phyloP scores from a whole-genome alignment of 2,329 filamentous ascomycete species.

The Leptodontidium sp. region DNA sequence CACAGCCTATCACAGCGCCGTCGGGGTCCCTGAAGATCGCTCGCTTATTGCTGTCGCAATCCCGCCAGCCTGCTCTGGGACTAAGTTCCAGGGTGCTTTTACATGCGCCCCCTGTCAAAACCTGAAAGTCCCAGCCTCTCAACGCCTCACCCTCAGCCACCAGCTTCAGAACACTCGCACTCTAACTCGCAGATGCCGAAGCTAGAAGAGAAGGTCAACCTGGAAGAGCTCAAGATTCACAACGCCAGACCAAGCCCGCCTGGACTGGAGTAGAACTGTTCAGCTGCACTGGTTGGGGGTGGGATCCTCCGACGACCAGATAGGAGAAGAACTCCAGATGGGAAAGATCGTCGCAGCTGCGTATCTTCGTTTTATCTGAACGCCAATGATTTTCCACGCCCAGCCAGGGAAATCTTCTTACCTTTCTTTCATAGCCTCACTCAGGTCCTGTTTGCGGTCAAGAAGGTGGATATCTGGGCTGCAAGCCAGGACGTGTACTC shows the following conservation, averaged over 20 bases:
- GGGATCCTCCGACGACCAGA: conserved; percentile 1
- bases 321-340: conserved; percentile 1
- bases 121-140: conserved; percentile 4
- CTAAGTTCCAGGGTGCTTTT: not conserved
- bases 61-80: not conserved
- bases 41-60: conserved; percentile 7
- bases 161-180: not conserved
- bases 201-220: not conserved
- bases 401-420: not conserved
- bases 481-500: not conserved
- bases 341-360: conserved; percentile 1
- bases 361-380: not conserved
- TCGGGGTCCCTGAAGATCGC: conserved; percentile 24
- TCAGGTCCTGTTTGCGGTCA: conserved; percentile 11
- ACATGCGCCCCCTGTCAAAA: not conserved
- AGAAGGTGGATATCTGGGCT: not conserved
- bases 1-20: conserved; percentile 16
- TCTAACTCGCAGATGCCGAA: not conserved
- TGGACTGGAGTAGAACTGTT: not conserved
- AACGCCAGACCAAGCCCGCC: not conserved
- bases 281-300: not conserved
- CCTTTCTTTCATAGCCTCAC: not conserved
- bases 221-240: not conserved
- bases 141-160: conserved; percentile 11
- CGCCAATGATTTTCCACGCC: conserved; percentile 3